Evolutionary conservation across 2,329 filamentous ascomycete species (phyloP), one percentile per base, ranked within the genome.

Genomic region (Coniochaeta sp.): DNA sequence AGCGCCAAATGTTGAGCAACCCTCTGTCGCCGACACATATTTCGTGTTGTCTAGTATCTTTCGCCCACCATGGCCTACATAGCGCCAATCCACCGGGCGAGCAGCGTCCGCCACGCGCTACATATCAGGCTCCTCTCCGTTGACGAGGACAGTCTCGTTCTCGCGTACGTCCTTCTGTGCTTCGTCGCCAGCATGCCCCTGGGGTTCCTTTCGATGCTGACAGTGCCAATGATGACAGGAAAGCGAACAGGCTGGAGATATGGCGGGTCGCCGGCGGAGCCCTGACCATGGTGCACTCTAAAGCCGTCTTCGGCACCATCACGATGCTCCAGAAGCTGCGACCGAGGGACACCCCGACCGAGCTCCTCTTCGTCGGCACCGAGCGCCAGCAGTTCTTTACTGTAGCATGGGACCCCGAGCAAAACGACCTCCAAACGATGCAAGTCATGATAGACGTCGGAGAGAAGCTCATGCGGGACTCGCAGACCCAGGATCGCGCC

Each of bases 351-450:
- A 84, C 85, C 26, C 70, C 77, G 5, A 89, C 85, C 47, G 91
- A 97, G 60, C 82, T 96, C 55, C 81, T 99, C 55, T 96, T 99
- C 65, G 80, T 99, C 52, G 92, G 91, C 48, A 99, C 94, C 46
- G 87, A 96, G 64, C 83, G 87, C 51, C 87, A 89, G 60, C 85
- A 91, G 61, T 97, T 96, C 71, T 96, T 97, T 67, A 95, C 90
- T 1, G 69, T 96, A 18, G 83, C 79, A 14, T 99, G 94, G 91
- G 84, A 96, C 60, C 62, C 77, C 0, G 68, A 78, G 64, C 73
- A 63, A 4, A 68, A 68, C 18, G 66, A 72, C 52, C 67, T 86
- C 2, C 73, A 79, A 8, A 80, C 76, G 0, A 64, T 78, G 20
- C 72, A 77, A 59, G 58, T 70, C 1, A 77, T 81, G 35, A 69